These are phyloP conservation scores for Sclerotinia trifoliorum DNA, from an alignment of 2,329 filamentous ascomycete species.

Conservation along the genomic window DNA sequence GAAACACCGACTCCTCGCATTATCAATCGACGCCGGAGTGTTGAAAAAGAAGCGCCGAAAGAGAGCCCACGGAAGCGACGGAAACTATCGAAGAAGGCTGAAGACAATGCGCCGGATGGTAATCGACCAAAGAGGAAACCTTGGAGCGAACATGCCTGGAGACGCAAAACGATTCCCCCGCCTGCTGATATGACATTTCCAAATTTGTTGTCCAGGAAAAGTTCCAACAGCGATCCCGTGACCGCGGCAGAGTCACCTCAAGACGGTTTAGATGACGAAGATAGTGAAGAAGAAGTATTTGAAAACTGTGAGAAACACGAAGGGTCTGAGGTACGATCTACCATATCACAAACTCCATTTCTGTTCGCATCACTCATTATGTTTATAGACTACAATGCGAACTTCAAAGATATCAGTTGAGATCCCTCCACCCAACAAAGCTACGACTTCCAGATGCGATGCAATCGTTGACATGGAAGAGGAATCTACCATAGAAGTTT, in stretches of 20 bases:
- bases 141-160: slow-evolving; percentile 12
- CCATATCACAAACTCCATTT: not conserved
- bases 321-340: not conserved
- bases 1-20: slow-evolving; percentile 4
- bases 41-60: not conserved
- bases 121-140: slow-evolving; percentile 1
- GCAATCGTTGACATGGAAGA: slow-evolving; percentile 11
- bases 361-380: not conserved
- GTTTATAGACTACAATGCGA: not conserved
- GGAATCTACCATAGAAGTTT: not conserved
- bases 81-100: slow-evolving; percentile 4
- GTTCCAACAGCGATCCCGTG: slow-evolving; percentile 13
- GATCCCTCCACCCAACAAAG: not conserved
- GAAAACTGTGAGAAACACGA: not conserved
- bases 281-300: not conserved
- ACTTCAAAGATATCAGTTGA: not conserved
- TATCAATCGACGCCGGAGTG: not conserved
- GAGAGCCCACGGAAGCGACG: slow-evolving; percentile 15
- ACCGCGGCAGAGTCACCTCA: not conserved
- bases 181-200: slow-evolving; percentile 15
- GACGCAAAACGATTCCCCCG: slow-evolving; percentile 12
- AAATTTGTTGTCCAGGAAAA: slow-evolving; percentile 16
- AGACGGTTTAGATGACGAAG: not conserved
- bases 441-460: not conserved
- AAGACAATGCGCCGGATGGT: slow-evolving; percentile 2